Conservation (phyloP, 495 filamentous ascomycete species). For the Tuber magnatum region DNA sequence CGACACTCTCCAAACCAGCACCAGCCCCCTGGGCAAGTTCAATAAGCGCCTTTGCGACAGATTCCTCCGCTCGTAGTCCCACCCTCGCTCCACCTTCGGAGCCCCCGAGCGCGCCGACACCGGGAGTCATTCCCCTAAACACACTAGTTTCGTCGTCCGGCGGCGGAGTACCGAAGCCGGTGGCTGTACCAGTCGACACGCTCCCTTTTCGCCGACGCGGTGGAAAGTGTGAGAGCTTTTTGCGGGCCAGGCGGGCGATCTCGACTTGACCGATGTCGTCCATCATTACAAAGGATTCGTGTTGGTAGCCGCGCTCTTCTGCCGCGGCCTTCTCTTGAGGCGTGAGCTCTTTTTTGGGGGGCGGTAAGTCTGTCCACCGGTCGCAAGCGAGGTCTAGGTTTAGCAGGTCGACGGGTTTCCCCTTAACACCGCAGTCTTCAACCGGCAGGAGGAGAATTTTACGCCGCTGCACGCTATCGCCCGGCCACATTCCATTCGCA, state of each 20-base stretch:
- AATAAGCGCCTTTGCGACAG: constrained; percentile 39
- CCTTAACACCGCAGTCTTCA: constrained; percentile 80
- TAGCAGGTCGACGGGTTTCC: constrained; percentile 46
- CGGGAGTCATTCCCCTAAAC: constrained; percentile 39
- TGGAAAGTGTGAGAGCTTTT: constrained; percentile 83
- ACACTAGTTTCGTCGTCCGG: constrained; percentile 37
- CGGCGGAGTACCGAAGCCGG: constrained; percentile 41
- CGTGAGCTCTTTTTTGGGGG: constrained; percentile 41
- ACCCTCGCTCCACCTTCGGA: constrained; percentile 41
- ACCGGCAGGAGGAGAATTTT: constrained; percentile 78
- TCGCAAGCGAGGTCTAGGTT: constrained; percentile 42
- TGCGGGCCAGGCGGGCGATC: constrained; percentile 75
- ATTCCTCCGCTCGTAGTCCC: constrained; percentile 37
- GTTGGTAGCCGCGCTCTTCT: constrained; percentile 24
- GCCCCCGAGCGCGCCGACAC: constrained; percentile 50
- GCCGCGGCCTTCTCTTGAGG: constrained; percentile 6
- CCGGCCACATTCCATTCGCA: constrained; percentile 89
- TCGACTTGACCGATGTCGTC: constrained; percentile 59
- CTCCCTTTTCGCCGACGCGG: constrained; percentile 73
- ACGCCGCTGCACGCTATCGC: constrained; percentile 76
- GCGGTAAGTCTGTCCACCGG: constrained; percentile 46
- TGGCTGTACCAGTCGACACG: constrained; percentile 52
- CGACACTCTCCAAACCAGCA: constrained; percentile 66
- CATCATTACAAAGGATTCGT: constrained; percentile 37
- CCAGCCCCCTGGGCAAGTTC: constrained; percentile 39